Evolutionary conservation across 2,329 filamentous ascomycete species (phyloP).

Genomic region (Monosporascus sp.): DNA sequence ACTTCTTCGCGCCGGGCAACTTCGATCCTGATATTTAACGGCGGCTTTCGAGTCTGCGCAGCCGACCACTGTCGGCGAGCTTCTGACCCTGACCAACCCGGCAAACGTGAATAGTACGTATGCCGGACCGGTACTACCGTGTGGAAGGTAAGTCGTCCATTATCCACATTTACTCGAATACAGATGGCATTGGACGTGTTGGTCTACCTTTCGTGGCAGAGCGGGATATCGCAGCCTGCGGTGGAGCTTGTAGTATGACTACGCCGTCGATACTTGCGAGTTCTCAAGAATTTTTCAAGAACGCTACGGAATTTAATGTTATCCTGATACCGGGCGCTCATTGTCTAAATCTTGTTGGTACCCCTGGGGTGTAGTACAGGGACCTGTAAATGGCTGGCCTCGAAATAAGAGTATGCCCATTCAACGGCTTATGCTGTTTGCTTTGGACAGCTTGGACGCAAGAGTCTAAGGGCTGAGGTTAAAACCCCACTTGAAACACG

Average conservation of each 20-base stretch:
- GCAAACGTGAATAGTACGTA: slow-evolving; percentile 30
- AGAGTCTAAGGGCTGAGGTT: no score
- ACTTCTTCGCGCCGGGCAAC: slow-evolving; percentile 44
- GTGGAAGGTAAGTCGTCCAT: slow-evolving; percentile 40
- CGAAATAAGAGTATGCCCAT: no score
- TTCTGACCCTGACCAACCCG: slow-evolving; percentile 47
- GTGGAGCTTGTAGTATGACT: slow-evolving; percentile 50
- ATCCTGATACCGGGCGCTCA: slow-evolving; percentile 49
- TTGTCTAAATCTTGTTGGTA: slow-evolving; percentile 38
- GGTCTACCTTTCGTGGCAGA: slow-evolving; percentile 19
- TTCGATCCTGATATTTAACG: slow-evolving; percentile 50
- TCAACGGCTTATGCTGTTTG: no score
- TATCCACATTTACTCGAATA: background rate
- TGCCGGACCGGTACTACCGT: slow-evolving; percentile 48
- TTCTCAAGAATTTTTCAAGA: slow-evolving; percentile 36
- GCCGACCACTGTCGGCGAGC: slow-evolving; percentile 52
- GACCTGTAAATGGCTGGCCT: no score
- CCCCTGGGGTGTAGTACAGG: no score
- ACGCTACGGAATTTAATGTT: slow-evolving; percentile 40
- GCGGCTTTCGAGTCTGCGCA: slow-evolving; percentile 42
- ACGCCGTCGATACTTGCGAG: slow-evolving; percentile 35
- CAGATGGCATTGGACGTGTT: no score
- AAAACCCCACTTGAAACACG: no score
- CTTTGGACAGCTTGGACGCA: no score
- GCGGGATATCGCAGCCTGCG: slow-evolving; percentile 52